Conservation (phyloP, 768 basidiomycete species). For the Cyclocybe aegerita region DNA sequence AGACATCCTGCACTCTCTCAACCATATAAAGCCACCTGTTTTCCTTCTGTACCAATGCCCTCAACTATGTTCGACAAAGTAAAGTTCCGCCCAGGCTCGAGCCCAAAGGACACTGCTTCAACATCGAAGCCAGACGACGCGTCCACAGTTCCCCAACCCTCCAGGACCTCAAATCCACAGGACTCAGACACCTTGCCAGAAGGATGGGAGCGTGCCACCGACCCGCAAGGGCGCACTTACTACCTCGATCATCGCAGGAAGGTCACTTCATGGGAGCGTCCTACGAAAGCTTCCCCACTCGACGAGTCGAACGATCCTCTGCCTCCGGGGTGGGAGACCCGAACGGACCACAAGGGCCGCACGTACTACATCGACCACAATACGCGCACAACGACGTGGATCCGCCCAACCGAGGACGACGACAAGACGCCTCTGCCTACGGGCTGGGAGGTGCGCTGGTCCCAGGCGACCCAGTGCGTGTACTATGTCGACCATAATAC, state of each 20-base stretch:
- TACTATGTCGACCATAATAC: conserved; percentile 72
- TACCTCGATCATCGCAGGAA: conserved; percentile 84
- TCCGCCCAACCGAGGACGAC: conserved; percentile 31
- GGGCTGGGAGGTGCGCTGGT: conserved; percentile 85
- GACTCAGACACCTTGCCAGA: conserved; percentile 14
- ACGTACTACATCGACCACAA: conserved; percentile 87
- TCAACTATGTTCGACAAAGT: too few relatives aligned
- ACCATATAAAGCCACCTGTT: too few relatives aligned
- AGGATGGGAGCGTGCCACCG: conserved; percentile 22
- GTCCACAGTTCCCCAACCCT: background rate
- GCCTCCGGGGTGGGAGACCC: conserved; percentile 81
- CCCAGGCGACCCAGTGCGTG: conserved; percentile 76
- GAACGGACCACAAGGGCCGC: conserved; percentile 65
- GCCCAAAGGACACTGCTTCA: background rate
- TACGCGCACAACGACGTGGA: conserved; percentile 77
- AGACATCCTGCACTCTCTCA: too few relatives aligned
- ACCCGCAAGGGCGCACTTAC: conserved; percentile 63
- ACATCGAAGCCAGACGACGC: background rate
- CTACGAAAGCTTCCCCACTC: conserved; percentile 4
- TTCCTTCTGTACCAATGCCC: too few relatives aligned
- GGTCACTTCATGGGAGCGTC: conserved; percentile 74
- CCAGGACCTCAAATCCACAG: background rate
- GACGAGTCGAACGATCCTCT: conserved; percentile 41
- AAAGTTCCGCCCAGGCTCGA: background rate
- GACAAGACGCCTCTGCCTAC: conserved; percentile 57